phyloP scores from a whole-genome alignment of 2,329 filamentous ascomycete genomes.

The Aschersonia sp. region DNA sequence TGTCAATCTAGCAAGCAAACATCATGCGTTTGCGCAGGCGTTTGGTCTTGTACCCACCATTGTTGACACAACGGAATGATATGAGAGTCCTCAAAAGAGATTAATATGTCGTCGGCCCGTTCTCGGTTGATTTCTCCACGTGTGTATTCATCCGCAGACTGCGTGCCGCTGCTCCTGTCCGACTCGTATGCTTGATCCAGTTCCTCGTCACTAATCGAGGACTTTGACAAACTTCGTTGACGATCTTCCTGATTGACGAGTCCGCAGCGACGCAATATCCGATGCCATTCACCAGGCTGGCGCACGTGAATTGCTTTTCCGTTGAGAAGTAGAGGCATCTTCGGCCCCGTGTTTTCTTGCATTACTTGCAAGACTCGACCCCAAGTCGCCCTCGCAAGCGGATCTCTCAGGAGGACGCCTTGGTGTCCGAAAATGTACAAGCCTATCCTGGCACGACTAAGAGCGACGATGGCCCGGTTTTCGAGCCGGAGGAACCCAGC shows the following conservation, averaged over 20 bases:
- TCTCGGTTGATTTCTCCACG: no score
- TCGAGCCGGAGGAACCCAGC: slow-evolving; percentile 62
- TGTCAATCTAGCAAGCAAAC: no score
- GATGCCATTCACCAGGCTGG: slow-evolving; percentile 36
- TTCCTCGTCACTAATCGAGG: no score
- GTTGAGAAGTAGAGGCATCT: slow-evolving; percentile 31
- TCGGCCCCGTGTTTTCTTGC: slow-evolving; percentile 15
- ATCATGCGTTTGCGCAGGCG: no score
- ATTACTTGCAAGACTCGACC: slow-evolving; percentile 26
- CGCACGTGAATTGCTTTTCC: slow-evolving; percentile 32
- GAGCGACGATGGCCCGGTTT: slow-evolving; percentile 43
- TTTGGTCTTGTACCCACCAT: no score
- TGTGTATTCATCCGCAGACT: no score
- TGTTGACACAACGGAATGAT: no score
- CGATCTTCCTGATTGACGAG: neutral
- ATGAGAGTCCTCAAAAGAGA: no score
- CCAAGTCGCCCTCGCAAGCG: slow-evolving; percentile 26
- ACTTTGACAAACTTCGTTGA: no score
- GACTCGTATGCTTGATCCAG: no score
- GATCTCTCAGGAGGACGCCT: slow-evolving; percentile 29
- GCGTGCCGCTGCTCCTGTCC: no score
- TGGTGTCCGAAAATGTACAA: slow-evolving; percentile 79
- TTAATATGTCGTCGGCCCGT: no score
- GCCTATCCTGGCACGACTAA: slow-evolving; percentile 58
- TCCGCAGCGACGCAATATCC: slow-evolving; percentile 3